These are phyloP conservation scores for Chaetomium globosum DNA, from an alignment of 2,329 filamentous ascomycete genomes.

Conservation along the genomic window DNA sequence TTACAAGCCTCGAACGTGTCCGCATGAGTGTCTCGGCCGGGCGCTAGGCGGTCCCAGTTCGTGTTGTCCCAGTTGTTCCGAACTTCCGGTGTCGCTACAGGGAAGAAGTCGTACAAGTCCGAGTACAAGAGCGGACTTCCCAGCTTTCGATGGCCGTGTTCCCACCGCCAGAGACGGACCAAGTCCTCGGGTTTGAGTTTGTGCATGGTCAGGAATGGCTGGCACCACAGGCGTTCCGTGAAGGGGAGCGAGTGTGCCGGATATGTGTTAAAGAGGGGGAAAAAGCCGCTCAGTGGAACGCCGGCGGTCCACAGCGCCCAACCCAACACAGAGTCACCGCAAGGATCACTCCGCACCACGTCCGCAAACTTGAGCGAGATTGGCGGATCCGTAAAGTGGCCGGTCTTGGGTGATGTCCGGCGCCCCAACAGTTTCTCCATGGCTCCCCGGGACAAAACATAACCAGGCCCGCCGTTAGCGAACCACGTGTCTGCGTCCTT, in stretches of 20 bases:
- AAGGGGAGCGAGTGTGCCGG: conserved; percentile 54
- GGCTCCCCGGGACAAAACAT: conserved; percentile 50
- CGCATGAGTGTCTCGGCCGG: conserved; percentile 17
- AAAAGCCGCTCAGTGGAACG: conserved; percentile 51
- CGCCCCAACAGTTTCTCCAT: conserved; percentile 47
- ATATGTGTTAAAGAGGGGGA: conserved; percentile 55
- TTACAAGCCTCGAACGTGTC: conserved; percentile 30
- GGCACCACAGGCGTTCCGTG: conserved; percentile 53
- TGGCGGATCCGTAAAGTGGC: conserved; percentile 47
- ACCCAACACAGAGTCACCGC: conserved; percentile 56
- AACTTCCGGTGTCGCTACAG: conserved; percentile 37
- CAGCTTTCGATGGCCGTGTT: conserved; percentile 40
- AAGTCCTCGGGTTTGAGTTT: conserved; percentile 53
- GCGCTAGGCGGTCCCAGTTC: conserved; percentile 29
- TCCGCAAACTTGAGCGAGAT: conserved; percentile 47
- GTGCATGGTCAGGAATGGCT: conserved; percentile 54
- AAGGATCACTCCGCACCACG: conserved; percentile 52
- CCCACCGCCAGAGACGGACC: conserved; percentile 53
- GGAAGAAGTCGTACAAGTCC: conserved; percentile 46
- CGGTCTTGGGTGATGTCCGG: conserved; percentile 38
- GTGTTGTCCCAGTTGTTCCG: conserved; percentile 33
- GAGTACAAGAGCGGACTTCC: conserved; percentile 45
- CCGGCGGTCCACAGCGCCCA: conserved; percentile 50
- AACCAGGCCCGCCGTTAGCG: conserved; percentile 54
- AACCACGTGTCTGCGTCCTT: conserved; percentile 47